Percentiles rank a stretch among this genome's conserved stretches.
These are phyloP conservation scores for Pterula multifida DNA, from an alignment of 1,284 basidiomycete species.

Conservation along the genomic window DNA sequence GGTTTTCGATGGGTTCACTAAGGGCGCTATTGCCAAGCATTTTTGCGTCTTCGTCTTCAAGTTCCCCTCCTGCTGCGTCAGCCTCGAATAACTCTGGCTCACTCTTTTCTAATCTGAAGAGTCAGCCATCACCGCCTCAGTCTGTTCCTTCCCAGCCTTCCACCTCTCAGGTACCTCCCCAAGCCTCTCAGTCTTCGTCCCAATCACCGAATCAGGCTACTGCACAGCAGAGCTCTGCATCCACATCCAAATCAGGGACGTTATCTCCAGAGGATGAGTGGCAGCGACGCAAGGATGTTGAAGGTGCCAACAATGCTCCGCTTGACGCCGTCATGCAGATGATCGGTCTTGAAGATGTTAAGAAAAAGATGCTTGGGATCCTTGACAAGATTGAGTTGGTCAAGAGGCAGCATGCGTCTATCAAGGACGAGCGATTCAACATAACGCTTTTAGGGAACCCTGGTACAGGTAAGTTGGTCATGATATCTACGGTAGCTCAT, in stretches of 20 bases:
- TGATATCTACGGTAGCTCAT: no score
- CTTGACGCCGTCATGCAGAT: constrained; percentile 47
- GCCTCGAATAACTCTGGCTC: no score
- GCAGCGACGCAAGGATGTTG: constrained; percentile 33
- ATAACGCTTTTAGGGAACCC: constrained; percentile 47
- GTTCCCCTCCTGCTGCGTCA: background rate
- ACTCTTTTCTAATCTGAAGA: no score
- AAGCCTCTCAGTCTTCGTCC: background rate
- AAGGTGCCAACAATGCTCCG: constrained; percentile 31
- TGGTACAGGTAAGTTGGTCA: constrained; percentile 41
- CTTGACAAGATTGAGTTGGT: constrained; percentile 38
- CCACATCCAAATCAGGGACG: background rate
- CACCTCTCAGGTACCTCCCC: background rate
- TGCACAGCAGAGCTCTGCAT: background rate
- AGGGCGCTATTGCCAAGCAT: no score
- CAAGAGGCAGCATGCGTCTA: constrained; percentile 29
- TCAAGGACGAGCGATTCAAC: constrained; percentile 42
- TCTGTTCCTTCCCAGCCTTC: constrained; percentile 2
- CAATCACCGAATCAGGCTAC: background rate
- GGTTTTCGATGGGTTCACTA: no score
- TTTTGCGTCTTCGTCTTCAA: no score
- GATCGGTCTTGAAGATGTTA: constrained; percentile 47
- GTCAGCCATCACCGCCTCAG: background rate
- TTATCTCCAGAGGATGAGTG: constrained; percentile 29
- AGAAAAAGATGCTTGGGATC: constrained; percentile 34